Evolutionary conservation across 805 yeast genomes (phyloP).

Genomic region (Candida germanica): DNA sequence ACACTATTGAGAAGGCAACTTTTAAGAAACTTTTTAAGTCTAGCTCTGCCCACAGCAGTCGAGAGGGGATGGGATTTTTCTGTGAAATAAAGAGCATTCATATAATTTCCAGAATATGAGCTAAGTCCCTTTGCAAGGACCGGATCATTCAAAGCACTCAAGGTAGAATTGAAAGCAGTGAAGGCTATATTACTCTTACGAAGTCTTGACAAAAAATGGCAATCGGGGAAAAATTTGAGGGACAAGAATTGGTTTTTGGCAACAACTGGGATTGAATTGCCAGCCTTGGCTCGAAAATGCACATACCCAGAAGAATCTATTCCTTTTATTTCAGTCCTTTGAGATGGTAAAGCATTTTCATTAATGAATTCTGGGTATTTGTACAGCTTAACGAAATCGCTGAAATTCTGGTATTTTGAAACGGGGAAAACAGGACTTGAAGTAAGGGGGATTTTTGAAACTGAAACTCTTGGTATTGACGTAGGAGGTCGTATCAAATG

Average conservation of each 20-base stretch:
- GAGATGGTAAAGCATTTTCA: neutral
- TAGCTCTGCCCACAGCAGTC: slow-evolving; percentile 31
- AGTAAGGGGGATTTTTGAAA: no score
- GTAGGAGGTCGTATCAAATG: neutral
- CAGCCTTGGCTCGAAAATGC: neutral
- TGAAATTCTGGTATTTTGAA: no score
- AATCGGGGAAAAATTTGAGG: slow-evolving; percentile 27
- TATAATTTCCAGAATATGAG: slow-evolving; percentile 28
- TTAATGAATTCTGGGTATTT: neutral
- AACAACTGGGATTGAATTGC: slow-evolving; percentile 11
- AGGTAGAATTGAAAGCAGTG: slow-evolving; percentile 28
- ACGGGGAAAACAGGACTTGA: no score
- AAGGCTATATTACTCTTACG: slow-evolving; percentile 40
- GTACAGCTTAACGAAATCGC: neutral
- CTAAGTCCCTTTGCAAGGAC: slow-evolving; percentile 18
- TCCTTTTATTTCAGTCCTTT: neutral
- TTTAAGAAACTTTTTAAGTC: slow-evolving; percentile 23
- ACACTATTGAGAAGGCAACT: slow-evolving; percentile 15
- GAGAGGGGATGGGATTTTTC: slow-evolving; percentile 25
- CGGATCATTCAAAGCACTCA: slow-evolving; percentile 25
- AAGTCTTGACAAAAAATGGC: slow-evolving; percentile 23
- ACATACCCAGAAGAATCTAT: neutral
- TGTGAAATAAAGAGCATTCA: slow-evolving; percentile 19
- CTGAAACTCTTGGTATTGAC: no score
- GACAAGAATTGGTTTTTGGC: slow-evolving; percentile 16